These are phyloP conservation scores for Barbatosphaeria neglecta DNA, from an alignment of 495 filamentous ascomycete species.

Conservation along the genomic window DNA sequence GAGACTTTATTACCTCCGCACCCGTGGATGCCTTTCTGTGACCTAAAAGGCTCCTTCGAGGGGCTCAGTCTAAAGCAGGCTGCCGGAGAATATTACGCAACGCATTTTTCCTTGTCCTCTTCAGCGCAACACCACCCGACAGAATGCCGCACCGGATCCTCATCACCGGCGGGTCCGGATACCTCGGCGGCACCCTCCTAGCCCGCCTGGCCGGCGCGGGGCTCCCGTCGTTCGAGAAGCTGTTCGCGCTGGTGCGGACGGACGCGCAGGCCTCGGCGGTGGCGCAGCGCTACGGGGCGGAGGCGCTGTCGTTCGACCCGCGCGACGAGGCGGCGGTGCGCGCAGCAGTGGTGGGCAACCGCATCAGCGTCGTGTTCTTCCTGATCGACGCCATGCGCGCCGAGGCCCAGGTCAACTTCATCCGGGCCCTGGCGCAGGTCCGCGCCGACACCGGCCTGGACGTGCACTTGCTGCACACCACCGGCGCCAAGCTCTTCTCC, in stretches of 20 bases:
- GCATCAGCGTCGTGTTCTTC: conserved; percentile 33
- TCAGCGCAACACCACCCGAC: no score
- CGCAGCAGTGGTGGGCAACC: conserved; percentile 21
- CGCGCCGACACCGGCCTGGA: conserved; percentile 23
- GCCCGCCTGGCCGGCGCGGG: conserved; percentile 20
- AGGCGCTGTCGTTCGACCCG: conserved; percentile 22
- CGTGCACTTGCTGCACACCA: conserved; percentile 32
- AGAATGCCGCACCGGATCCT: conserved; percentile 31
- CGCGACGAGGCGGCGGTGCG: conserved; percentile 16
- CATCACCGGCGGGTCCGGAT: conserved; percentile 40
- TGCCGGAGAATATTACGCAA: no score
- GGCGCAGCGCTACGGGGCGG: conserved; percentile 26
- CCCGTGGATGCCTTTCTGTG: no score
- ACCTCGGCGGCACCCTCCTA: conserved; percentile 38
- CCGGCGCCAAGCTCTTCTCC: conserved; percentile 19
- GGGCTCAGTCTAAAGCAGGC: no score
- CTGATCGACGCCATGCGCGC: conserved; percentile 20
- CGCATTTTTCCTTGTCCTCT: no score
- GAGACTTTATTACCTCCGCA: no score
- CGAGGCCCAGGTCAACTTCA: conserved; percentile 18
- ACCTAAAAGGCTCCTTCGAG: no score
- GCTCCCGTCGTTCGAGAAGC: conserved; percentile 25
- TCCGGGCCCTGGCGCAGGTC: conserved; percentile 29
- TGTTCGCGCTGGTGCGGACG: conserved; percentile 34
- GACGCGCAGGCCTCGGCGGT: conserved; percentile 28